Evolutionary conservation across 441 rosid genomes (phyloP), one percentile per base, ranked within the genome.

Genomic region (Euphorbia schlechtendalii): DNA sequence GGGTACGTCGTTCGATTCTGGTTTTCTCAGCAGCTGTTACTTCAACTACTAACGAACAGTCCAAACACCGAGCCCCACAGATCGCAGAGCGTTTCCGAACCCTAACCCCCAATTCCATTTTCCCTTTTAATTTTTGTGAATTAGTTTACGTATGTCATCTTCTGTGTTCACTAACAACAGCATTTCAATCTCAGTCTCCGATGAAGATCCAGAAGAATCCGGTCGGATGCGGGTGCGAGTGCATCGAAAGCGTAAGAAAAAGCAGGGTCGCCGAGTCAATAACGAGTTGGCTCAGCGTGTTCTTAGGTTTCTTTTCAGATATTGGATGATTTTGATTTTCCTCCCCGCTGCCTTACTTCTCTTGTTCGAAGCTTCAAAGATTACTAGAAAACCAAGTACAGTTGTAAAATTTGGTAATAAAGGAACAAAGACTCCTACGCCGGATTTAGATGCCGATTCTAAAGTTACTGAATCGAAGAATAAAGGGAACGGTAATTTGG

Each of bases 161-260:
- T 58, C 77, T 27, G 75, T 78, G 82, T 76, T 74, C 81, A 78
- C 65, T 80, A 69, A 74, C 80, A 79, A 63, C 68, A 71, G 75
- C 76, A 61, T 84, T 52, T 72, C 89, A 41, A 88, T 93, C 77
- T 71, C 87, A 11, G 81, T 93, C 14, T 85, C 97, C 0, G 97
- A 93, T 68, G 99, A 90, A 0, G 99, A 90, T 13, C 57, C 84
- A 2, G 90, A 83, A 61, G 99, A 87, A 30, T 74, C 60, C 58
- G 80, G 85, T 30, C 86, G 95, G 65, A 75, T 77, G 83, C 90
- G 91, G 0, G 83, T 58, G 54, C 91, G 93, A 20, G 81, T 75
- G 62, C 83, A 92, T 32, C 59, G 92, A 67, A 91, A 87, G 81
- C 93, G 96, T 30, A 89, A 80, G 92, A 91, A 85, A 72, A 69